A percentile compares a stretch with the other conserved stretches of the same genome.
Conservation (phyloP, 2,329 filamentous ascomycete genomes). For the Cladophialophora yegresii region DNA sequence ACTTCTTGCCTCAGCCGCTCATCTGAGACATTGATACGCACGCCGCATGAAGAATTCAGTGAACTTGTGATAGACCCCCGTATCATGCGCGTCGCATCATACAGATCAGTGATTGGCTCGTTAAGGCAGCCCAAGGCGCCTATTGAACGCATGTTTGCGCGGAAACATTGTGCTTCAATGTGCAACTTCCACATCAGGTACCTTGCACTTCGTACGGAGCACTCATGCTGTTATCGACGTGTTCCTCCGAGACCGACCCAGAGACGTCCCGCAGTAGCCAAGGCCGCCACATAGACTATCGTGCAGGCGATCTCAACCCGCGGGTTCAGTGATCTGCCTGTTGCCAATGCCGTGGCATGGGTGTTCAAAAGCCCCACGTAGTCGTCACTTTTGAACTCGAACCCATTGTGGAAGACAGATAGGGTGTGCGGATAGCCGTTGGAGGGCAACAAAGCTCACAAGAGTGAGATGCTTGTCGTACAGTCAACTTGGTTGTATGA, state of each 20-base stretch:
- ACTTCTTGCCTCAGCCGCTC: not conserved
- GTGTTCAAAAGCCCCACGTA: not conserved
- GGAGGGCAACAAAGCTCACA: not conserved
- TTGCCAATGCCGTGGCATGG: not conserved
- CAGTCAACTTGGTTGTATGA: constrained; percentile 14
- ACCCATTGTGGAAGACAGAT: not conserved
- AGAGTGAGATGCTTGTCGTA: not conserved
- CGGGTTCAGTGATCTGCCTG: not conserved
- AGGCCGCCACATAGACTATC: not conserved
- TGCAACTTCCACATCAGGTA: not conserved
- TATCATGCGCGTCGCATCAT: not conserved
- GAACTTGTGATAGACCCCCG: not conserved
- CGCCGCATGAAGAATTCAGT: not conserved
- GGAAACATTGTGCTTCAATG: not conserved
- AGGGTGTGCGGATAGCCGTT: not conserved
- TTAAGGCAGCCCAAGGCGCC: not conserved
- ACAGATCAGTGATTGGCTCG: not conserved
- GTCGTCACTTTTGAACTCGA: not conserved
- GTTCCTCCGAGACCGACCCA: not conserved
- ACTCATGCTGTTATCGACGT: not conserved
- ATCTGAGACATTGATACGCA: not conserved
- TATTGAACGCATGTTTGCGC: not conserved
- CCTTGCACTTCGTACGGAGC: not conserved
- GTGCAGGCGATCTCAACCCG: not conserved
- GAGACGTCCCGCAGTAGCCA: not conserved